Evolutionary conservation across 179 eudicot species (phyloP), one percentile per base, ranked within the genome.

Genomic region (Silene noctiflora): DNA sequence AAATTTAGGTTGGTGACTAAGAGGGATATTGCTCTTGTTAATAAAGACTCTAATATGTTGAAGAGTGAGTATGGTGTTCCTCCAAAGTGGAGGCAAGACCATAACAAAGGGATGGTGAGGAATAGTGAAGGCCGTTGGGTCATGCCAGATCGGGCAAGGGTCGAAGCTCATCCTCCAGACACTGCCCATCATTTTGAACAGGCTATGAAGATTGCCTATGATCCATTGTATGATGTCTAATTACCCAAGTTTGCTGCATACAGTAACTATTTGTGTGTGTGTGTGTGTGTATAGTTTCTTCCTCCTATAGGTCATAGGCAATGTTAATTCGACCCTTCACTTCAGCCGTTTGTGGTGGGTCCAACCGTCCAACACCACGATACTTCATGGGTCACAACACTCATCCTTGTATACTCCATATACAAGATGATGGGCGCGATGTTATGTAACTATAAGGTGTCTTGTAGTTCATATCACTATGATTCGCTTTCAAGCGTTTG

Each of bases 41-140:
- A 93, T 78, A 93, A 91, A 74, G 86, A 82, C 42, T 80, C 85
- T 0, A 85, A 87, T 60, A 83, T 89, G 19, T 74, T 93, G 76
- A 91, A 84, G 79, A 72, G 67, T 0, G 83, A 87, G 27, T 83
- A 81, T 64, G 86, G 81, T 22, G 82, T 93, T 35, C 98, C 98
- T 17, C 93, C 96, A 6, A 21, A 59, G 33, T 93, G 97, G 98
- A 78, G 93, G 76, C 93, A 89, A 72, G 91, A 88, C 29, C 77
- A 79, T 64, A 88, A 93, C 80, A 91, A 88, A 73, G 91, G 96
- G 24, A 86, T 89, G 92, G 86, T 85, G 27, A 83, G 87, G 84
- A 78, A 69, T 20, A 48, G 27, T 2, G 91, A 89, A 1, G 96
- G 94, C 0, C 83, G 83, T 3, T 92, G 97, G 97, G 72, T 87